phyloP scores from a whole-genome alignment of 1,284 basidiomycete species.

The Trichosporon sp. region DNA sequence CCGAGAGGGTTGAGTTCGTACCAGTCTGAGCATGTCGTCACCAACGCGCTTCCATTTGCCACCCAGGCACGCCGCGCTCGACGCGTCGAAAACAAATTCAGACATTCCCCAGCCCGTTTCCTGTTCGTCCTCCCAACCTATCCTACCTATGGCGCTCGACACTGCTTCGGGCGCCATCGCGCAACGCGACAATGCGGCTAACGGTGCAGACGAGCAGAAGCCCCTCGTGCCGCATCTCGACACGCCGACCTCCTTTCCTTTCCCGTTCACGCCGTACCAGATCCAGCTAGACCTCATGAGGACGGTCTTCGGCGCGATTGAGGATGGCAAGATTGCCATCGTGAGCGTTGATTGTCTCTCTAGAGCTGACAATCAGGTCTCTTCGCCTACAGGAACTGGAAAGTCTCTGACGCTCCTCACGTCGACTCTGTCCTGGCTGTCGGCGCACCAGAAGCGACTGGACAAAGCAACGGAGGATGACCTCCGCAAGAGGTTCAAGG shows the following conservation, averaged over 20 bases:
- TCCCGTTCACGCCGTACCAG: conserved; percentile 82
- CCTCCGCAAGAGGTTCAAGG: conserved; percentile 40
- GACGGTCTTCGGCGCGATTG: conserved; percentile 79
- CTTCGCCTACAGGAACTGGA: conserved; percentile 87
- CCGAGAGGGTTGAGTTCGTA: not conserved
- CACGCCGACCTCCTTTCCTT: conserved; percentile 70
- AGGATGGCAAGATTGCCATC: conserved; percentile 72
- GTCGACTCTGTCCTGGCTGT: conserved; percentile 76
- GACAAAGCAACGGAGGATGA: conserved; percentile 37
- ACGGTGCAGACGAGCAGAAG: not conserved
- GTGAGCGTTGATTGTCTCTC: conserved; percentile 28
- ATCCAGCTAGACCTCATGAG: conserved; percentile 90
- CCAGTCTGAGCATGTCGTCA: not conserved
- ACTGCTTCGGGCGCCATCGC: conserved; percentile 4
- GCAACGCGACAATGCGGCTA: not conserved
- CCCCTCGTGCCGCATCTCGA: conserved; percentile 42
- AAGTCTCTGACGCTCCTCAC: conserved; percentile 84
- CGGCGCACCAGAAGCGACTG: conserved; percentile 53
- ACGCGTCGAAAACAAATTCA: conserved; percentile 27
- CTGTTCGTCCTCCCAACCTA: not conserved
- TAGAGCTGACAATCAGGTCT: conserved; percentile 57
- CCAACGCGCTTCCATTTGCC: not conserved
- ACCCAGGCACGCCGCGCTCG: conserved; percentile 15
- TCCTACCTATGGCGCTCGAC: not conserved
- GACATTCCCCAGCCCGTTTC: not conserved